phyloP scores from a whole-genome alignment of 2,329 filamentous ascomycete species.

The Monosporascus sp. region DNA sequence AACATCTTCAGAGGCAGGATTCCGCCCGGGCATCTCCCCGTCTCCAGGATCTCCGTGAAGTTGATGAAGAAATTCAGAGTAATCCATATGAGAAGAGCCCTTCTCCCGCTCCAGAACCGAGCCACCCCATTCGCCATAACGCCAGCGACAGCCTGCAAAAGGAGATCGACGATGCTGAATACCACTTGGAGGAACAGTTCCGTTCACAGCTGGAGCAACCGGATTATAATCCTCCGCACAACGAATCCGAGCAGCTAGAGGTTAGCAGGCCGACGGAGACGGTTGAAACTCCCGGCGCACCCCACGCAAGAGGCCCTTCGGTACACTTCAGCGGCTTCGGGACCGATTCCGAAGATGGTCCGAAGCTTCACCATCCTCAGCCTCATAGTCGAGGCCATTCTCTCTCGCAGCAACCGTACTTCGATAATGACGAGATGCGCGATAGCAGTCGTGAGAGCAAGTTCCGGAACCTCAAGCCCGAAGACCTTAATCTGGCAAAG shows the following conservation, averaged over 20 bases:
- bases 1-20: slow-evolving; percentile 50
- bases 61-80: slow-evolving; percentile 56
- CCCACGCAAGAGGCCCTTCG: slow-evolving; percentile 40
- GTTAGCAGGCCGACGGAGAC: slow-evolving; percentile 13
- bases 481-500: slow-evolving; percentile 34
- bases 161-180: slow-evolving; percentile 80
- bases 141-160: slow-evolving; percentile 73
- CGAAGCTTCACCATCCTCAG: slow-evolving; percentile 64
- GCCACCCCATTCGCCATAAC: slow-evolving; percentile 54
- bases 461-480: slow-evolving; percentile 31
- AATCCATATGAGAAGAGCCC: slow-evolving; percentile 41
- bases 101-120: slow-evolving; percentile 49
- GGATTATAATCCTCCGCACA: slow-evolving; percentile 62
- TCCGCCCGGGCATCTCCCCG: slow-evolving; percentile 53
- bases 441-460: slow-evolving; percentile 32
- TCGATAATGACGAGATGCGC: slow-evolving; percentile 46
- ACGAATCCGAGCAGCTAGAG: slow-evolving; percentile 33
- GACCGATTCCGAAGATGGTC: slow-evolving; percentile 46
- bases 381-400: slow-evolving; percentile 72
- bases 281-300: slow-evolving; percentile 14
- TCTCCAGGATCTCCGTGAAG: slow-evolving; percentile 69
- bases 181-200: slow-evolving; percentile 75
- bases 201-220: slow-evolving; percentile 74
- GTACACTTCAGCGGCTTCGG: slow-evolving; percentile 49
- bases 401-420: slow-evolving; percentile 60